Evolutionary conservation across 306 rosid species (phyloP).

Genomic region (Dryas octopetala): DNA sequence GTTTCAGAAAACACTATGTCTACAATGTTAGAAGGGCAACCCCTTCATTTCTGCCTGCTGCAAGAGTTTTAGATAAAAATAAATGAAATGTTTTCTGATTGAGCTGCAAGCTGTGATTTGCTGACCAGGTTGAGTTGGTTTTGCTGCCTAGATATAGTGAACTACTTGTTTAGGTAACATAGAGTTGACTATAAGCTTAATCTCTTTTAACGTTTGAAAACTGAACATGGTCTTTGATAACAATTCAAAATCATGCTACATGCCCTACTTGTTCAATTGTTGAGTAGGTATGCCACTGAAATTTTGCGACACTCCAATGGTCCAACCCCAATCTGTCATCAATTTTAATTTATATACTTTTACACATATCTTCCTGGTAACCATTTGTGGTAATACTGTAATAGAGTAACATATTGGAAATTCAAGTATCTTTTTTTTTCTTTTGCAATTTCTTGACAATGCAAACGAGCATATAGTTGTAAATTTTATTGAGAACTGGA

Average conservation of each 20-base stretch:
- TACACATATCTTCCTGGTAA: neutral
- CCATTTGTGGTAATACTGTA: neutral
- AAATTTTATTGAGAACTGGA: neutral
- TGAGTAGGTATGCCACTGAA: neutral
- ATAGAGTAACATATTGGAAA: neutral
- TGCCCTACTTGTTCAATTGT: neutral
- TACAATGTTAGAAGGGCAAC: neutral
- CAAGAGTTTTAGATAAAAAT: neutral
- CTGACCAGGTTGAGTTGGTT: neutral
- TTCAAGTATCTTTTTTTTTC: neutral
- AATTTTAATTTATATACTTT: neutral
- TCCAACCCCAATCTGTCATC: neutral
- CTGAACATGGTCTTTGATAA: neutral
- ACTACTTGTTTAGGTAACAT: neutral
- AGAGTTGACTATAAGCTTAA: neutral
- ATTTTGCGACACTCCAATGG: neutral
- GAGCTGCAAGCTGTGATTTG: neutral
- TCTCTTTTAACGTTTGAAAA: neutral
- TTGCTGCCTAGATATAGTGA: neutral
- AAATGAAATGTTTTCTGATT: neutral
- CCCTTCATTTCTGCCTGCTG: neutral
- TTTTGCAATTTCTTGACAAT: neutral
- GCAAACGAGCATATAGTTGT: conserved; percentile 2
- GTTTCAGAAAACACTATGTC: neutral
- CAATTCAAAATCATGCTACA: neutral